phyloP scores from a whole-genome alignment of 225 moss, liverwort and hornwort genomes.

The Ulota crispa region DNA sequence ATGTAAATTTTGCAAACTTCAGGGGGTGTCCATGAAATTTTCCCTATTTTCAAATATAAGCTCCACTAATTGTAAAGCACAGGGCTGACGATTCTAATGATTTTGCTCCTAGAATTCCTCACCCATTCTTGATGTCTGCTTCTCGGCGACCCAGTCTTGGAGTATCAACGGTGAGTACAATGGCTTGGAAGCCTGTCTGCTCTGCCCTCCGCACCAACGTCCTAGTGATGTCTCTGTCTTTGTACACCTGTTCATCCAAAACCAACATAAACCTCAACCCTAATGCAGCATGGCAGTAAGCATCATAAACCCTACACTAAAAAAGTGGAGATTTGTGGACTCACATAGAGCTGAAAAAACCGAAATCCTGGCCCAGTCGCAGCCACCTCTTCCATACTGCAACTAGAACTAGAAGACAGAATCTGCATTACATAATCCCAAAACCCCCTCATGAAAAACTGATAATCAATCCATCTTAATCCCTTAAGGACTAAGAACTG shows the following conservation, averaged over 20 bases:
- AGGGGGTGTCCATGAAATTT: no score
- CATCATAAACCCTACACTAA: not conserved
- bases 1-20: no score
- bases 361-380: slow-evolving; percentile 72
- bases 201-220: slow-evolving; percentile 81
- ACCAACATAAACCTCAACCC: not conserved
- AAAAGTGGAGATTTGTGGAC: slow-evolving; percentile 3
- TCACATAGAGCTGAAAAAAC: slow-evolving; percentile 91
- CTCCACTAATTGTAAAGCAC: not conserved
- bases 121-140: slow-evolving; percentile 82
- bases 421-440: slow-evolving; percentile 44
- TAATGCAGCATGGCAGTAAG: no score
- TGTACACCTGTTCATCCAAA: slow-evolving; percentile 49
- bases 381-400: slow-evolving; percentile 83
- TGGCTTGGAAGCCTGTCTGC: slow-evolving; percentile 67
- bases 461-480: not conserved
- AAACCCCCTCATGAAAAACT: not conserved
- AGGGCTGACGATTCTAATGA: not conserved
- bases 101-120: not conserved
- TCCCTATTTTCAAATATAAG: not conserved
- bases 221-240: slow-evolving; percentile 62
- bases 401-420: slow-evolving; percentile 72
- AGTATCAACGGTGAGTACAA: slow-evolving; percentile 89
- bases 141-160: slow-evolving; percentile 89
- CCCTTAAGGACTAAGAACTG: no score